Evolutionary conservation across 805 yeast species (phyloP).

Genomic region (Cyberlindnera veronae): DNA sequence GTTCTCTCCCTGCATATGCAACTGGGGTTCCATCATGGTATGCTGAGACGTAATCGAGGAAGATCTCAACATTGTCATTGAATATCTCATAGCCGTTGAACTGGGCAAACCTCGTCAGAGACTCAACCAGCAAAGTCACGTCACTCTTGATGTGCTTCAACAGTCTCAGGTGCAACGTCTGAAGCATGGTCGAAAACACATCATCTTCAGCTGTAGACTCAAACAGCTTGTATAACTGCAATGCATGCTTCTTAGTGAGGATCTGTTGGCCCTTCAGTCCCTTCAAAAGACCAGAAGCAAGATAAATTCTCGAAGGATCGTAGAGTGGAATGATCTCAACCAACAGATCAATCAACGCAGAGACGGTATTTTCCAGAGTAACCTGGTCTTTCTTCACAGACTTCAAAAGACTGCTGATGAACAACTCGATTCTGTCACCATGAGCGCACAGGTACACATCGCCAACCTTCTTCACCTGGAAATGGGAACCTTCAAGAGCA

Average conservation of each 20-base stretch:
- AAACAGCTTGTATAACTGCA: slow-evolving; percentile 33
- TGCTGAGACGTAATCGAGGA: slow-evolving; percentile 34
- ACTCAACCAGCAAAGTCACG: slow-evolving; percentile 19
- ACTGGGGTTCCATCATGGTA: slow-evolving; percentile 14
- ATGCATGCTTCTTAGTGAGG: slow-evolving; percentile 28
- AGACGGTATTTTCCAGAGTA: slow-evolving; percentile 28
- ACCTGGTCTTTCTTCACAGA: slow-evolving; percentile 32
- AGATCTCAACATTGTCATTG: slow-evolving; percentile 35
- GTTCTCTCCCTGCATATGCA: slow-evolving; percentile 4
- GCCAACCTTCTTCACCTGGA: slow-evolving; percentile 37
- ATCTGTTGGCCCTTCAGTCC: slow-evolving; percentile 39
- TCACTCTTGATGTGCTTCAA: slow-evolving; percentile 37
- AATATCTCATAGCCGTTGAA: slow-evolving; percentile 32
- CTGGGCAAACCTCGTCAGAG: slow-evolving; percentile 22
- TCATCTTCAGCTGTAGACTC: slow-evolving; percentile 45
- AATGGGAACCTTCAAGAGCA: slow-evolving; percentile 61
- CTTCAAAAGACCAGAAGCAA: slow-evolving; percentile 51
- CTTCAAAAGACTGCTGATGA: slow-evolving; percentile 35
- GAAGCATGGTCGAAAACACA: slow-evolving; percentile 47
- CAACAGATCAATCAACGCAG: slow-evolving; percentile 41
- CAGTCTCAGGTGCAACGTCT: slow-evolving; percentile 47
- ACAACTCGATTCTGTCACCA: slow-evolving; percentile 48
- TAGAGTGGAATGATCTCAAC: slow-evolving; percentile 47
- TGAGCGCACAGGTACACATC: slow-evolving; percentile 46
- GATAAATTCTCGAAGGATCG: slow-evolving; percentile 68